Conservation (phyloP, 2,329 filamentous ascomycete species). For the Colletotrichum musae region DNA sequence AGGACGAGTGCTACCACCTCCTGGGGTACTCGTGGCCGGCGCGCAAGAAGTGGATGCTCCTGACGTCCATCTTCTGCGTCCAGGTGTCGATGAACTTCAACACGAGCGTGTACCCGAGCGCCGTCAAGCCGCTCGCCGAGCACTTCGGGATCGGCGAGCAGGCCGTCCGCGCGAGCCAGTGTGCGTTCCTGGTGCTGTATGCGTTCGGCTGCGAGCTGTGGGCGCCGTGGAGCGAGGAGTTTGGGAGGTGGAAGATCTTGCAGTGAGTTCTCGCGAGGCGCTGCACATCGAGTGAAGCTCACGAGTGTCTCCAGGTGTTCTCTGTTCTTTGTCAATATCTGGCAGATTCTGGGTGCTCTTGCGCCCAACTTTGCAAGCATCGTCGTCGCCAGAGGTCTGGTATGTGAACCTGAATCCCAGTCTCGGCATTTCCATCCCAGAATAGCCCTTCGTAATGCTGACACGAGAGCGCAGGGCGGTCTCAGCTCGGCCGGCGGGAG, state of each 20-base stretch:
- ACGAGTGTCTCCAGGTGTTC: conserved; percentile 20
- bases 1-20: conserved; percentile 62
- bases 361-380: conserved; percentile 58
- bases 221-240: conserved; percentile 69
- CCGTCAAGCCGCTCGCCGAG: conserved; percentile 58
- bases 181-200: conserved; percentile 65
- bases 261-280: conserved; percentile 54
- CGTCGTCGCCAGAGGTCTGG: conserved; percentile 56
- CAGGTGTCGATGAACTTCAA: conserved; percentile 72
- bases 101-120: conserved; percentile 66
- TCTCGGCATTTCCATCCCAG: not conserved
- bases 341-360: conserved; percentile 62
- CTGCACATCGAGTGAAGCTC: too few species aligned
- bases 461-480: conserved; percentile 58
- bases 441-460: not conserved
- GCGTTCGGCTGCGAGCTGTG: conserved; percentile 66
- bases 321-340: conserved; percentile 68
- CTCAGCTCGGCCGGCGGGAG: conserved; percentile 75
- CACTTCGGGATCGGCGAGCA: conserved; percentile 62
- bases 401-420: not conserved
- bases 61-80: conserved; percentile 65
- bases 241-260: conserved; percentile 65
- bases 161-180: conserved; percentile 62
- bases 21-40: conserved; percentile 61
- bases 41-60: conserved; percentile 67